These are phyloP conservation scores for Leishmania martiniquensis DNA, from an alignment of 208 protist species.

Conservation along the genomic window DNA sequence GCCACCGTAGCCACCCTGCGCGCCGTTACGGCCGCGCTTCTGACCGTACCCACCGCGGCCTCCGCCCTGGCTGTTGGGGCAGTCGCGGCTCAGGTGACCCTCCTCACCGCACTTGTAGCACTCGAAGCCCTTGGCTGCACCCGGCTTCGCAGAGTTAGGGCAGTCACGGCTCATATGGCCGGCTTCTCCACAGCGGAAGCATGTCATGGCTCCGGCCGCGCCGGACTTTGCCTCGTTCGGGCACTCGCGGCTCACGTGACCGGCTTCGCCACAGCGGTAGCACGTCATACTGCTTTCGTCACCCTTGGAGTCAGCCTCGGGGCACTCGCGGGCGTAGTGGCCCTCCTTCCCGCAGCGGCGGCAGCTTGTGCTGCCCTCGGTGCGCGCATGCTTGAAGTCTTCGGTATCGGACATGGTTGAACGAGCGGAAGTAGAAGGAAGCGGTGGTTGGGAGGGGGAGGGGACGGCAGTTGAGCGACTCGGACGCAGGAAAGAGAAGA, in stretches of 20 bases:
- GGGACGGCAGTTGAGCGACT: too few species aligned
- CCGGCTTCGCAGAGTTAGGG: constrained; percentile 62
- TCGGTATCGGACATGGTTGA: constrained; percentile 34
- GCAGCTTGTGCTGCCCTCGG: constrained; percentile 51
- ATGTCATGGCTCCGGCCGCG: constrained; percentile 54
- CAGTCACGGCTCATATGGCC: constrained; percentile 90
- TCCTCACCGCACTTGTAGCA: constrained; percentile 81
- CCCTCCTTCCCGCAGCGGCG: constrained; percentile 82
- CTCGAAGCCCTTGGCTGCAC: constrained; percentile 47
- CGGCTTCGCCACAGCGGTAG: constrained; percentile 64
- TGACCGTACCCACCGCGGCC: constrained; percentile 54
- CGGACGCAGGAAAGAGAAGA: not conserved
- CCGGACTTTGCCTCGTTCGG: constrained; percentile 45
- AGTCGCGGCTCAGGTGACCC: constrained; percentile 82
- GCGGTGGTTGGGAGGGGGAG: not conserved
- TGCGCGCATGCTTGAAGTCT: constrained; percentile 31
- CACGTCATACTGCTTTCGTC: constrained; percentile 53
- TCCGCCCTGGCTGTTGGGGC: constrained; percentile 53
- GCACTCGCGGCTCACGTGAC: constrained; percentile 75
- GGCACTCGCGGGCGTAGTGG: constrained; percentile 88
- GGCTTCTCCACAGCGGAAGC: constrained; percentile 78
- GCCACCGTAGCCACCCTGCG: constrained; percentile 52
- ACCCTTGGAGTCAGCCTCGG: constrained; percentile 48
- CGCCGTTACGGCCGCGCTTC: constrained; percentile 59
- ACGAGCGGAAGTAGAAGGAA: not conserved